Percentiles rank a stretch among this genome's conserved stretches.
Evolutionary conservation across 257 asterid species (phyloP).

Genomic region (Phtheirospermum japonicum): DNA sequence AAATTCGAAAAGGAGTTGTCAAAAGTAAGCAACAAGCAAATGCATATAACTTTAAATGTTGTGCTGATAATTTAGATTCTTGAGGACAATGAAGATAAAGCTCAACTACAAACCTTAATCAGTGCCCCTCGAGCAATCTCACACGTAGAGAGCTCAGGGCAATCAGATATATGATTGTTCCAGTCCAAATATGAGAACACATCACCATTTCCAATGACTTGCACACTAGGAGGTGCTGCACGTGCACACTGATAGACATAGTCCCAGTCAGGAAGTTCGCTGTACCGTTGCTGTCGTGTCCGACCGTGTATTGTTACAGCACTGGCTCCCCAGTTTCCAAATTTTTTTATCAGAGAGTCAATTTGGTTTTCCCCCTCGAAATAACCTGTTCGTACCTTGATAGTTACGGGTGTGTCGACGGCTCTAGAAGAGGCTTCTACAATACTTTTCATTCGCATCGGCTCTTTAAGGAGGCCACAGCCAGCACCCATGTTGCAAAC

Average conservation of each 20-base stretch:
- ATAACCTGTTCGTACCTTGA: slow-evolving; percentile 93
- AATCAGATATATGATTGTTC: slow-evolving; percentile 67
- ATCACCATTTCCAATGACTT: slow-evolving; percentile 92
- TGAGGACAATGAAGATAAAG: slow-evolving; percentile 8
- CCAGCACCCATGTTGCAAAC: slow-evolving; percentile 95
- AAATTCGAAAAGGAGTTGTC: slow-evolving; percentile 22
- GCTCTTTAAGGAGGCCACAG: slow-evolving; percentile 83
- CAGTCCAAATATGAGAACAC: slow-evolving; percentile 83
- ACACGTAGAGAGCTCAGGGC: slow-evolving; percentile 86
- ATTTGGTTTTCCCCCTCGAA: slow-evolving; percentile 91
- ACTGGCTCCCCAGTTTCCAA: slow-evolving; percentile 86
- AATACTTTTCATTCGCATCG: slow-evolving; percentile 81
- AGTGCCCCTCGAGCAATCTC: slow-evolving; percentile 95
- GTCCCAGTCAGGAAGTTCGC: slow-evolving; percentile 93
- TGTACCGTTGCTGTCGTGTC: slow-evolving; percentile 91
- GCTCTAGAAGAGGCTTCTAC: slow-evolving; percentile 73
- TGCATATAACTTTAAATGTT: no score
- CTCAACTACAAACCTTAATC: slow-evolving; percentile 57
- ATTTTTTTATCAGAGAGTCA: slow-evolving; percentile 73
- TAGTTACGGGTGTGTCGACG: slow-evolving; percentile 68
- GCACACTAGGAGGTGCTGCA: slow-evolving; percentile 65
- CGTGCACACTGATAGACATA: slow-evolving; percentile 65
- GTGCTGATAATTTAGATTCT: no score
- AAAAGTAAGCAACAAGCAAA: slow-evolving; percentile 1
- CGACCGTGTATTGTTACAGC: slow-evolving; percentile 93